Evolutionary conservation across 2,329 filamentous ascomycete genomes (phyloP).

Genomic region (Tolypocladium album): DNA sequence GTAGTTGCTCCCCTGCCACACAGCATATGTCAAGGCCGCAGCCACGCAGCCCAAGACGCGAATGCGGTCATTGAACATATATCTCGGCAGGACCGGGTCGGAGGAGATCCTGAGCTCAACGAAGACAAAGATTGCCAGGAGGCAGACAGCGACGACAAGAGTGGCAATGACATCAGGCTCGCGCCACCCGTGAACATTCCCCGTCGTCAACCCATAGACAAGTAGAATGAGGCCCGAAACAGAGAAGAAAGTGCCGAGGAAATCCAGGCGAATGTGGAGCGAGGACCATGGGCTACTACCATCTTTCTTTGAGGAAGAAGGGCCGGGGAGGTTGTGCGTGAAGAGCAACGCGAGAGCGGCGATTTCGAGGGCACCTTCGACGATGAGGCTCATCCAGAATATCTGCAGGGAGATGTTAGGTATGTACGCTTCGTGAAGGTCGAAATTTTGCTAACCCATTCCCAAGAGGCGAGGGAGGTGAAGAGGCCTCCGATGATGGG

Average conservation of each 20-base stretch:
- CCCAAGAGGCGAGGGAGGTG: slow-evolving; percentile 4
- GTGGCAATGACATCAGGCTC: slow-evolving; percentile 2
- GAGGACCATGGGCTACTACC: slow-evolving; percentile 1
- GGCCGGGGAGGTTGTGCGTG: slow-evolving; percentile 3
- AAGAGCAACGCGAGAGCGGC: slow-evolving; percentile 3
- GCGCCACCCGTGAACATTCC: slow-evolving; percentile 3
- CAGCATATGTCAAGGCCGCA: slow-evolving; percentile 4
- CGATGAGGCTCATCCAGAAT: slow-evolving; percentile 4
- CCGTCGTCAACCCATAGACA: slow-evolving; percentile 3
- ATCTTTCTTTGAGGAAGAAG: not conserved
- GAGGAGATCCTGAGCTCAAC: slow-evolving; percentile 1
- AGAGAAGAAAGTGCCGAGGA: slow-evolving; percentile 2
- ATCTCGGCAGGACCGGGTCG: slow-evolving; percentile 3
- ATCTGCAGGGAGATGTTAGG: not conserved
- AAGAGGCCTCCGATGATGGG: slow-evolving; percentile 6
- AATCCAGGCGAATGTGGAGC: slow-evolving; percentile 1
- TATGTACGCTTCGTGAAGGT: not conserved
- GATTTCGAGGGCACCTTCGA: slow-evolving; percentile 3
- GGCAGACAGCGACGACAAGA: slow-evolving; percentile 1
- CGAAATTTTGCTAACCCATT: not conserved
- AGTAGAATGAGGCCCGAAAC: slow-evolving; percentile 3
- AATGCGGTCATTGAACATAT: slow-evolving; percentile 3
- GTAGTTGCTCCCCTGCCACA: slow-evolving; percentile 6
- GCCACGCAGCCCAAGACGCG: slow-evolving; percentile 3
- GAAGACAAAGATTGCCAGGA: slow-evolving; percentile 2